Evolutionary conservation across 2,329 filamentous ascomycete genomes (phyloP).

Genomic region (Fusarium musae): DNA sequence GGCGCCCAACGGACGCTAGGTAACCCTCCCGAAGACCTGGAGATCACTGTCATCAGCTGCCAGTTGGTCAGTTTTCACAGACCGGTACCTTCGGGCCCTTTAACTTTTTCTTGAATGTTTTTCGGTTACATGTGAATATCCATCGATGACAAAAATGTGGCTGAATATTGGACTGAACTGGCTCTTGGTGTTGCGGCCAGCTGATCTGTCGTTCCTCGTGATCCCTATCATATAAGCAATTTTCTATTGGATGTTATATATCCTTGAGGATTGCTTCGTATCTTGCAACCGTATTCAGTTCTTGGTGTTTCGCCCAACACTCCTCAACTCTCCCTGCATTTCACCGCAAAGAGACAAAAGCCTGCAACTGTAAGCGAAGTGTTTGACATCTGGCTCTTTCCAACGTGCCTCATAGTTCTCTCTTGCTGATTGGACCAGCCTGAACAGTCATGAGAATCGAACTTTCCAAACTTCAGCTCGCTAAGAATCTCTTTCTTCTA

Average conservation of each 20-base stretch:
- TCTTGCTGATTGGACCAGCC: not conserved
- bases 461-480: not conserved
- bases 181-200: not conserved
- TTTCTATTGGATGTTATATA: not conserved
- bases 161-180: not conserved
- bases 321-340: not conserved
- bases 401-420: not conserved
- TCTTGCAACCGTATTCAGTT: not conserved
- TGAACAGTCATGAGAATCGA: not conserved
- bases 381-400: not conserved
- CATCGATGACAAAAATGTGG: constrained; percentile 1
- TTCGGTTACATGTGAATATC: constrained; percentile 46
- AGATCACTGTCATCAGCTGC: not conserved
- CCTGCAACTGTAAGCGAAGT: not conserved
- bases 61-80: not conserved
- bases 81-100: constrained; percentile 13
- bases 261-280: not conserved
- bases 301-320: constrained; percentile 1
- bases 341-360: not conserved
- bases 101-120: not conserved
- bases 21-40: constrained; percentile 13
- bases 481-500: not conserved
- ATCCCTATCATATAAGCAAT: not conserved
- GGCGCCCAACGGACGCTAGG: constrained; percentile 12
- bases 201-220: constrained; percentile 14